Evolutionary conservation across 1,284 basidiomycete genomes (phyloP).

Genomic region (Ustilago crameri): DNA sequence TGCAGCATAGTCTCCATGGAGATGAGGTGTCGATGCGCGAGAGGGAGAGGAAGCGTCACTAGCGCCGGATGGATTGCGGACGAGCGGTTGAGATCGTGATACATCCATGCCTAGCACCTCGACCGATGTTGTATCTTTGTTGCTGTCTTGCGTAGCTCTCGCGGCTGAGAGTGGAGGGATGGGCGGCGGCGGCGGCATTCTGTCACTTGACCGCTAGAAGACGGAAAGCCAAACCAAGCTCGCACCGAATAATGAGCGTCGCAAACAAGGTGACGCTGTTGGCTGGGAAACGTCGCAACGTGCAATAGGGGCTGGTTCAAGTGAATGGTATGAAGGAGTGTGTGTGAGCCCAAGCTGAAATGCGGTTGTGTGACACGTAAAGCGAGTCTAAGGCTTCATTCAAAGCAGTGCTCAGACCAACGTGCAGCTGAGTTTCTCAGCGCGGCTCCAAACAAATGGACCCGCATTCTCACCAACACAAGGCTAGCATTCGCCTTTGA

Average conservation of each 20-base stretch:
- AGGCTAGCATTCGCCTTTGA: no score
- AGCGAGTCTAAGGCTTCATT: no score
- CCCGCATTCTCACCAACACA: no score
- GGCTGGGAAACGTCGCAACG: background rate
- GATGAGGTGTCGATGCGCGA: constrained; percentile 29
- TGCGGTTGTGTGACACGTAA: background rate
- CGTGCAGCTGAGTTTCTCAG: no score
- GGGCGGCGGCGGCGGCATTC: constrained; percentile 10
- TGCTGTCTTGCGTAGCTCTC: constrained; percentile 10
- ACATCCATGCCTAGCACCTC: constrained; percentile 41
- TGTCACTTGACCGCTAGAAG: no score
- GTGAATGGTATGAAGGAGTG: background rate
- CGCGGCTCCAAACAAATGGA: no score
- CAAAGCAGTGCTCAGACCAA: background rate
- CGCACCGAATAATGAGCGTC: background rate
- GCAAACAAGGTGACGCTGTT: background rate
- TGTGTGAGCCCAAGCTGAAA: background rate
- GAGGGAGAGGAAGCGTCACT: constrained; percentile 24
- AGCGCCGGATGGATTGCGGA: constrained; percentile 24
- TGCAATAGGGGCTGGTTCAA: background rate
- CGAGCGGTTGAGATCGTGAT: constrained; percentile 22
- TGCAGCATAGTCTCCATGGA: constrained; percentile 28
- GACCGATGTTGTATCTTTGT: constrained; percentile 20
- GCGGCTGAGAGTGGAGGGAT: constrained; percentile 22
- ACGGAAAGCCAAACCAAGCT: no score